phyloP scores from a whole-genome alignment of 2,329 filamentous ascomycete genomes.

The Leptographium lundbergii region DNA sequence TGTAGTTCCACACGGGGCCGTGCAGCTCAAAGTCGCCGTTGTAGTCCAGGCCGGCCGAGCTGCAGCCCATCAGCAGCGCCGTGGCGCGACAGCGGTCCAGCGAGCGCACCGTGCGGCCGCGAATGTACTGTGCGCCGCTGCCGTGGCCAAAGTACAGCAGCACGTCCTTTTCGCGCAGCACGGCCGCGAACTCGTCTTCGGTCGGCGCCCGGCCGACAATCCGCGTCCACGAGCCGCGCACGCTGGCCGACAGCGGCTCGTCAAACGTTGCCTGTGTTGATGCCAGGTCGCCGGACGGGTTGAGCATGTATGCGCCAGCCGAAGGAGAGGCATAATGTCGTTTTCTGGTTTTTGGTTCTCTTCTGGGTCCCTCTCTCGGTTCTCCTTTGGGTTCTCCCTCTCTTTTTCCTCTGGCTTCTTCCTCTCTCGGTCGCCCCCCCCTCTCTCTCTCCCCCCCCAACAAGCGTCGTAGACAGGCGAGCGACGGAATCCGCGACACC shows the following conservation, averaged over 20 bases:
- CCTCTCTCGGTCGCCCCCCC: no score
- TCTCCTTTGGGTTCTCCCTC: no score
- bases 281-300: slow-evolving; percentile 72
- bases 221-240: slow-evolving; percentile 56
- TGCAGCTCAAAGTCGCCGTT: slow-evolving; percentile 83
- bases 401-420: no score
- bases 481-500: slow-evolving; percentile 77
- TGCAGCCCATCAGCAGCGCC: slow-evolving; percentile 88
- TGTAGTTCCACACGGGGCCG: slow-evolving; percentile 82
- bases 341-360: no score
- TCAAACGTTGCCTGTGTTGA: slow-evolving; percentile 69
- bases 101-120: slow-evolving; percentile 67
- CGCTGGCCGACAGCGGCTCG: slow-evolving; percentile 43
- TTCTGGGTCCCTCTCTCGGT: no score
- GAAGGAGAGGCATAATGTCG: slow-evolving; percentile 37
- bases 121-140: slow-evolving; percentile 87
- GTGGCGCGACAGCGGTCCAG: slow-evolving; percentile 61
- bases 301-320: slow-evolving; percentile 69
- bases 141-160: slow-evolving; percentile 95
- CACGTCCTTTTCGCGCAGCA: slow-evolving; percentile 54
- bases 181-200: slow-evolving; percentile 63
- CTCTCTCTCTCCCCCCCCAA: slow-evolving; percentile 41
- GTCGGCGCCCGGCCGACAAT: slow-evolving; percentile 57
- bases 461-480: slow-evolving; percentile 67
- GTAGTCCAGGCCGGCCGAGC: slow-evolving; percentile 67